phyloP scores from a whole-genome alignment of 441 rosid species.

The Brassica balearica region DNA sequence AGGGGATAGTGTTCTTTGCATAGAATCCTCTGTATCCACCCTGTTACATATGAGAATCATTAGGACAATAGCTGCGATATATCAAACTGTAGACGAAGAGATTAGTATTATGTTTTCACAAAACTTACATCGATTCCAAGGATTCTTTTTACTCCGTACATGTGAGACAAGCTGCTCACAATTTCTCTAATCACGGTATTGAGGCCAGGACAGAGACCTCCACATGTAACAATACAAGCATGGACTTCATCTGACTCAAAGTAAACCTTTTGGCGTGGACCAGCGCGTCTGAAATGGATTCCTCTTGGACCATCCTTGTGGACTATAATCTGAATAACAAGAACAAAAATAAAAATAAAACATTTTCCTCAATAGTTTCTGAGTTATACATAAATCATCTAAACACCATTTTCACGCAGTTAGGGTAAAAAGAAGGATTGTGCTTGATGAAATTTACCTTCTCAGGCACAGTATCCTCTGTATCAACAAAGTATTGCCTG shows the following conservation, averaged over 20 bases:
- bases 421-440: background rate
- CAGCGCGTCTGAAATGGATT: constrained; percentile 8
- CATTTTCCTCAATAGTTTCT: background rate
- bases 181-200: constrained; percentile 2
- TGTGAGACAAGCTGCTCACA: constrained; percentile 3
- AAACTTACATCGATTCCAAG: constrained; percentile 3
- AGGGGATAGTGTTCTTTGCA: background rate
- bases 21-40: constrained; percentile 3
- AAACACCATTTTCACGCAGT: background rate
- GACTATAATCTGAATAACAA: constrained; percentile 5
- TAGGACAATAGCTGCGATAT: background rate
- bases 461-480: constrained; percentile 2
- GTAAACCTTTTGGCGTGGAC: constrained; percentile 7
- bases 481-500: constrained; percentile 10
- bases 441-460: constrained; percentile 3
- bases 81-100: background rate
- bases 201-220: constrained; percentile 10
- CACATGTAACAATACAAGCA: constrained; percentile 6
- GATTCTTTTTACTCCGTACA: constrained; percentile 4
- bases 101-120: background rate
- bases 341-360: background rate
- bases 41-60: background rate
- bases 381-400: background rate
- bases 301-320: constrained; percentile 12
- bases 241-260: background rate